Conservation (phyloP, 2,329 filamentous ascomycete species). For the Peltaster fructicola region DNA sequence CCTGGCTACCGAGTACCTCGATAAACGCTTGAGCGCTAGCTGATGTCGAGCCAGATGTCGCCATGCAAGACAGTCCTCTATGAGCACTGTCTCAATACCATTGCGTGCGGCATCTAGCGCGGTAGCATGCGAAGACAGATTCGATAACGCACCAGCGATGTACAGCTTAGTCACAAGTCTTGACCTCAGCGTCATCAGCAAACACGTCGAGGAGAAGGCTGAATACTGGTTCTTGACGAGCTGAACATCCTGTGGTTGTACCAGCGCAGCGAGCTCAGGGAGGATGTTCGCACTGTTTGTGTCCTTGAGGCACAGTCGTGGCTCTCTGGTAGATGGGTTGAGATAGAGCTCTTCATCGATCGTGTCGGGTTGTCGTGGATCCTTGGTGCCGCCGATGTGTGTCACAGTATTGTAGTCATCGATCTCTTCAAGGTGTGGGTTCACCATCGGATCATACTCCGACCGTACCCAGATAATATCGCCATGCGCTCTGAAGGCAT, state of each 20-base stretch:
- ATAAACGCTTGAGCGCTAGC: constrained; percentile 53
- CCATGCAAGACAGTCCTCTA: constrained; percentile 80
- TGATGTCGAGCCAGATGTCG: constrained; percentile 51
- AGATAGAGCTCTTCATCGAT: constrained; percentile 31
- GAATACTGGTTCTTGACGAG: constrained; percentile 69
- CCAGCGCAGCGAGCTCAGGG: constrained; percentile 30
- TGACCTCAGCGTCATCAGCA: constrained; percentile 64
- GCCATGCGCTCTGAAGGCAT: constrained; percentile 53
- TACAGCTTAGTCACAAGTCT: constrained; percentile 78
- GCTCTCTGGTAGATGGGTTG: constrained; percentile 19
- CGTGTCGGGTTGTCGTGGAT: no score
- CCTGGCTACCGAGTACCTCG: no score
- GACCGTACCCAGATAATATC: constrained; percentile 75
- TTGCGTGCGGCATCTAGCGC: constrained; percentile 78
- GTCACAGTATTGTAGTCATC: no score
- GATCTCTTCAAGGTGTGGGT: no score
- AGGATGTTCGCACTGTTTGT: constrained; percentile 33
- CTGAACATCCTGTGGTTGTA: constrained; percentile 35
- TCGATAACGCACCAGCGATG: constrained; percentile 71
- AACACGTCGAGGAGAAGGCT: constrained; percentile 56
- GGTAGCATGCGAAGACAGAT: constrained; percentile 79
- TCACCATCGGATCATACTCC: constrained; percentile 48
- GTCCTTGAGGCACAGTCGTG: constrained; percentile 25
- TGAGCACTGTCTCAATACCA: constrained; percentile 68
- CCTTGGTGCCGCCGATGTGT: no score